Evolutionary conservation across 495 filamentous ascomycete genomes (phyloP).

Genomic region (Schizothecium vesticola): DNA sequence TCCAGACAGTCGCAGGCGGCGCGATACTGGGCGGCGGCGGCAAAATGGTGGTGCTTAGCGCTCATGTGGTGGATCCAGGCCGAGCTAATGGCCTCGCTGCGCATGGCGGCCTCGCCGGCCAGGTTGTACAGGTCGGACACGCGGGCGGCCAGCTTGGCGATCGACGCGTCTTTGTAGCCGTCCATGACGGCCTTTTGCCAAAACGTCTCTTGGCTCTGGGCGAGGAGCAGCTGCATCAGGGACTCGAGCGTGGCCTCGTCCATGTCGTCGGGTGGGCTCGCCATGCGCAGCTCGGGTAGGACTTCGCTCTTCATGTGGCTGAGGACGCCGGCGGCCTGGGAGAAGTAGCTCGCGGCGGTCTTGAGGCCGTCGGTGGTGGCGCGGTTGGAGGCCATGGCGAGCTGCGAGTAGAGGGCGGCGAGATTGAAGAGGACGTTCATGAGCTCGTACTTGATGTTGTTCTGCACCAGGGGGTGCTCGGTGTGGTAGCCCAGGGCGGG

Average conservation of each 20-base stretch:
- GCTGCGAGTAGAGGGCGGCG: slow-evolving; percentile 85
- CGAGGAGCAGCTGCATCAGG: slow-evolving; percentile 75
- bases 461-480: slow-evolving; percentile 72
- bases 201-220: slow-evolving; percentile 93
- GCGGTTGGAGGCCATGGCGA: slow-evolving; percentile 76
- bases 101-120: slow-evolving; percentile 79
- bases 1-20: slow-evolving; percentile 89
- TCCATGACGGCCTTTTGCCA: slow-evolving; percentile 98
- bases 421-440: slow-evolving; percentile 92
- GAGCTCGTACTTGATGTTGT: slow-evolving; percentile 92
- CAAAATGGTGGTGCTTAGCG: slow-evolving; percentile 96
- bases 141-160: slow-evolving; percentile 84
- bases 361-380: slow-evolving; percentile 78
- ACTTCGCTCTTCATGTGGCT: slow-evolving; percentile 71
- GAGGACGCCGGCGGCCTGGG: slow-evolving; percentile 80
- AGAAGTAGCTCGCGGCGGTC: slow-evolving; percentile 86
- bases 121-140: slow-evolving; percentile 88
- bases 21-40: slow-evolving; percentile 91
- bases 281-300: slow-evolving; percentile 76
- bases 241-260: slow-evolving; percentile 80
- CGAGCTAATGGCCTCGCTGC: slow-evolving; percentile 80
- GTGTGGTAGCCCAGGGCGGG: slow-evolving; percentile 87
- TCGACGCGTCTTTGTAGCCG: slow-evolving; percentile 81
- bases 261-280: slow-evolving; percentile 88
- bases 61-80: slow-evolving; percentile 99